Evolutionary conservation across 768 basidiomycete genomes (phyloP).

Genomic region (Mycena galopus): DNA sequence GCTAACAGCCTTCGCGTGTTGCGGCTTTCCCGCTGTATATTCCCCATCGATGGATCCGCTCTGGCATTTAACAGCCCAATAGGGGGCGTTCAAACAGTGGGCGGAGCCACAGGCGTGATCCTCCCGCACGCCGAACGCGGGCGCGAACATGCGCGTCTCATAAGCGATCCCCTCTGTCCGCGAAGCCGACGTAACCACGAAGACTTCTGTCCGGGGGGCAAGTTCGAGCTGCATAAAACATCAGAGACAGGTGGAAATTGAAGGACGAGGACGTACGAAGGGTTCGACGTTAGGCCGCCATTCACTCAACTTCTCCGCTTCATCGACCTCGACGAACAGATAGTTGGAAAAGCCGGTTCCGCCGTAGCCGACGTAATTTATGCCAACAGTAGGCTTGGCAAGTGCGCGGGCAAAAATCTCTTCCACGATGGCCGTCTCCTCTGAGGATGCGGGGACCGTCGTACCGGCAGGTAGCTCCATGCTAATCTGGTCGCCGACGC

Average conservation of each 20-base stretch:
- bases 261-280: constrained; percentile 13
- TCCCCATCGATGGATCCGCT: background rate
- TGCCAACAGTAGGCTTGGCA: background rate
- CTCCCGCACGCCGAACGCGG: constrained; percentile 17
- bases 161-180: constrained; percentile 9
- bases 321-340: constrained; percentile 24
- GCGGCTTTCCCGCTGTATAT: background rate
- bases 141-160: constrained; percentile 31
- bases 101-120: constrained; percentile 32
- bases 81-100: constrained; percentile 29
- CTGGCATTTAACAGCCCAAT: constrained; percentile 22
- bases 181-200: constrained; percentile 22
- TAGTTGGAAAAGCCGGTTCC: constrained; percentile 26
- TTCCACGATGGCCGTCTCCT: background rate
- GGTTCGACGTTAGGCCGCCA: constrained; percentile 1
- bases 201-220: constrained; percentile 5
- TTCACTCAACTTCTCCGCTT: constrained; percentile 1
- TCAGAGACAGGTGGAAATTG: background rate
- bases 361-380: constrained; percentile 23
- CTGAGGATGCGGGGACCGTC: constrained; percentile 7
- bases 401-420: constrained; percentile 13
- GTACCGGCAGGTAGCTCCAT: constrained; percentile 26
- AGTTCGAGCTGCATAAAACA: background rate
- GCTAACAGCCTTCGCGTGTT: constrained; percentile 28
- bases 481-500: constrained; percentile 14